These are phyloP conservation scores for Ramularia collo-cygni DNA, from an alignment of 2,329 filamentous ascomycete genomes.

Conservation along the genomic window DNA sequence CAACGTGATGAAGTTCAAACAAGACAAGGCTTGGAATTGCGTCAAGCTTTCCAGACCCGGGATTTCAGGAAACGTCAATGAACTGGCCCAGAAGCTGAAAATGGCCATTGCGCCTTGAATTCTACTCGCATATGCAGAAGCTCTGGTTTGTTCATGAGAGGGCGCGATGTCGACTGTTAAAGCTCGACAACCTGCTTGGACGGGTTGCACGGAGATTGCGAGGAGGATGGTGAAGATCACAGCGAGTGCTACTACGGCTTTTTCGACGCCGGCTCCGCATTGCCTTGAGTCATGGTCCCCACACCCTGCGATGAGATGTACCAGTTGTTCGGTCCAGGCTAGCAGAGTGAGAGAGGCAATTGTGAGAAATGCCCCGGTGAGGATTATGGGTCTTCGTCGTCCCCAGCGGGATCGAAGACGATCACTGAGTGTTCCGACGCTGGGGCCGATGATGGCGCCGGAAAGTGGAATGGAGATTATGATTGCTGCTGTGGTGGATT, in stretches of 20 bases:
- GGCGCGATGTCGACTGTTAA: conserved; percentile 15
- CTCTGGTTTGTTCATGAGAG: conserved; percentile 11
- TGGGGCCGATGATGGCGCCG: conserved; percentile 15
- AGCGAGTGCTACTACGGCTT: conserved; percentile 2
- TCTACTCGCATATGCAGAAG: conserved; percentile 9
- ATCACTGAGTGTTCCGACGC: conserved; percentile 9
- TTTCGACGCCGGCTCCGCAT: background rate
- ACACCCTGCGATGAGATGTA: conserved; percentile 1
- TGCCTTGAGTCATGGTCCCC: background rate
- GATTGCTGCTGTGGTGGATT: conserved; percentile 15
- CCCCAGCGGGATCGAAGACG: conserved; percentile 10
- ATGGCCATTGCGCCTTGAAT: conserved; percentile 15
- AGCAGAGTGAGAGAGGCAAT: conserved; percentile 8
- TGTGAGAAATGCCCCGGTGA: conserved; percentile 9
- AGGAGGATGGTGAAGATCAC: conserved; percentile 11
- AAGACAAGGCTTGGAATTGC: conserved; percentile 15
- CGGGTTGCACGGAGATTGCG: conserved; percentile 11
- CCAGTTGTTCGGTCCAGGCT: conserved; percentile 11
- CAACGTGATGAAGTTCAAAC: conserved; percentile 14
- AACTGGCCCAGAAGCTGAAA: conserved; percentile 16
- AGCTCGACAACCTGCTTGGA: conserved; percentile 14
- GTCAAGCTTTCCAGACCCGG: conserved; percentile 10
- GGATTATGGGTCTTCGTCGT: conserved; percentile 15
- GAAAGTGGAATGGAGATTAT: conserved; percentile 16
- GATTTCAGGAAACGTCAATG: conserved; percentile 8